A percentile compares a stretch with the other conserved stretches of the same genome.
These are phyloP conservation scores for Leccinum imitatum DNA, from an alignment of 768 basidiomycete genomes.

Conservation along the genomic window DNA sequence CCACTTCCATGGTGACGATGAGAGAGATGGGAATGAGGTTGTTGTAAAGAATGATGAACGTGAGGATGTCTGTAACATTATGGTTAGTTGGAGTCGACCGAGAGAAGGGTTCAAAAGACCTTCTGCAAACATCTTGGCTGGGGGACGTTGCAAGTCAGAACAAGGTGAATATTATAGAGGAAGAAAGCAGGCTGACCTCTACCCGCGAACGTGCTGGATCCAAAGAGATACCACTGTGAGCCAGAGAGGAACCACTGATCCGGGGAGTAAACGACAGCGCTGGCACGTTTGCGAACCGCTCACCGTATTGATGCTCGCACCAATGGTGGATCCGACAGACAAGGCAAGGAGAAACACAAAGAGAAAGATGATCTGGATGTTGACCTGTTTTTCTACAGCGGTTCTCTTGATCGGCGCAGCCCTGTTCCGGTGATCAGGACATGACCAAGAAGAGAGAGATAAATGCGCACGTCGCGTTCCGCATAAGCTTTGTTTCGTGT, in stretches of 20 bases:
- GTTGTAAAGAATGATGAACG: slow-evolving; percentile 98
- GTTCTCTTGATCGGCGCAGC: slow-evolving; percentile 97
- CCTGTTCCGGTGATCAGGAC: slow-evolving; percentile 37
- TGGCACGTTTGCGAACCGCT: slow-evolving; percentile 20
- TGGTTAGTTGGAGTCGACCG: slow-evolving; percentile 5
- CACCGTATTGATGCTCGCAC: slow-evolving; percentile 82
- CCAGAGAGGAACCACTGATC: slow-evolving; percentile 79
- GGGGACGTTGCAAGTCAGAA: slow-evolving; percentile 2
- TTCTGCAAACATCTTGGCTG: slow-evolving; percentile 81
- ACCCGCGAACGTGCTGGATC: slow-evolving; percentile 56
- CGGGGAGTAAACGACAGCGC: neutral
- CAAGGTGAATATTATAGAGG: neutral
- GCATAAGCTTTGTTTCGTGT: slow-evolving; percentile 98
- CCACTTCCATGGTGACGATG: slow-evolving; percentile 99
- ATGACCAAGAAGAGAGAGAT: rapidly evolving
- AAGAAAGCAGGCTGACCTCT: slow-evolving; percentile 49
- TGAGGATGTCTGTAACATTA: slow-evolving; percentile 74
- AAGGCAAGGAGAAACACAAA: slow-evolving; percentile 85
- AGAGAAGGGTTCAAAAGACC: slow-evolving; percentile 40
- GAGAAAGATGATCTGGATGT: slow-evolving; percentile 92
- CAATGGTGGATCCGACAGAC: slow-evolving; percentile 89
- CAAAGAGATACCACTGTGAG: slow-evolving; percentile 48
- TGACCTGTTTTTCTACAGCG: slow-evolving; percentile 94
- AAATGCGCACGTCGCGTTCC: slow-evolving; percentile 86
- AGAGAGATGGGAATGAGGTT: slow-evolving; percentile 99